phyloP scores from a whole-genome alignment of 495 filamentous ascomycete species.

The Aspergillus sparsus region DNA sequence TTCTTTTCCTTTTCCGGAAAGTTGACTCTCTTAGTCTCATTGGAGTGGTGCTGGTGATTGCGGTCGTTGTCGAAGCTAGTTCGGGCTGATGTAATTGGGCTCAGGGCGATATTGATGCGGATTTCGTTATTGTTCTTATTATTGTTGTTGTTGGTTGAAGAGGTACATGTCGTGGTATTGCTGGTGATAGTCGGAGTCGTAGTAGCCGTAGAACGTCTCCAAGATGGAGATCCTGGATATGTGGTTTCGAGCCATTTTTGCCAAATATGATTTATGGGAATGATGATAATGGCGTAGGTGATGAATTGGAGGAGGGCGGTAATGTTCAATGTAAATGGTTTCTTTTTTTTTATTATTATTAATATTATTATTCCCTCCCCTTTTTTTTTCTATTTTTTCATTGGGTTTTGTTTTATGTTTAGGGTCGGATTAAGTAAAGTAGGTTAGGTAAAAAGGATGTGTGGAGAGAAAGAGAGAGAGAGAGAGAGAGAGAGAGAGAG shows the following conservation, averaged over 20 bases:
- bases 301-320: slow-evolving; percentile 74
- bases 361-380: slow-evolving; percentile 8
- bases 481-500: not conserved
- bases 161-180: too few species aligned
- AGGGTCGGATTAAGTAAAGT: not conserved
- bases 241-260: slow-evolving; percentile 60
- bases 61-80: not conserved
- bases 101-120: not conserved
- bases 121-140: not conserved
- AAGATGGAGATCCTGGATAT: slow-evolving; percentile 50
- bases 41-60: not conserved
- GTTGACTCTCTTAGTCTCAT: not conserved
- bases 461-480: not conserved
- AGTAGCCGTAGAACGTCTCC: slow-evolving; percentile 11
- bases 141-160: not conserved
- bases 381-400: slow-evolving; percentile 1
- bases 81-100: not conserved
- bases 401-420: not conserved
- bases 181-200: not conserved
- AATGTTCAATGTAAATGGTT: slow-evolving; percentile 55
- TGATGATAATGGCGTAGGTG: slow-evolving; percentile 70
- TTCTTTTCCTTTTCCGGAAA: slow-evolving; percentile 17
- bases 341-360: slow-evolving; percentile 18
- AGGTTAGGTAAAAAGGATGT: slow-evolving; percentile 1
- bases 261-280: slow-evolving; percentile 89